Percentiles rank a stretch among this genome's conserved stretches.
phyloP scores from a whole-genome alignment of 1,284 basidiomycete species.

The Sporisorium graminicola region DNA sequence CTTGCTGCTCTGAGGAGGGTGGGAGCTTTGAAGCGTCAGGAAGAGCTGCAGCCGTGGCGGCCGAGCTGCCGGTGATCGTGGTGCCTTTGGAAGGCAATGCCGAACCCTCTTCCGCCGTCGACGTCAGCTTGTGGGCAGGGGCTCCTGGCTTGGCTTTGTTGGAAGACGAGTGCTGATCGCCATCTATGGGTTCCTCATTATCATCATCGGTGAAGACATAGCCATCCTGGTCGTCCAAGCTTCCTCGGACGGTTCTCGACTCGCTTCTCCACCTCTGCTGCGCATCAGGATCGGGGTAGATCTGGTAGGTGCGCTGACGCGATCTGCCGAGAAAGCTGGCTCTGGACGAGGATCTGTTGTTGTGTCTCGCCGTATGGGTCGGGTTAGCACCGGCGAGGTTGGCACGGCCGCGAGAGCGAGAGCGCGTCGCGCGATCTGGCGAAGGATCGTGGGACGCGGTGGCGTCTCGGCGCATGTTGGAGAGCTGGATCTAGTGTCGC shows the following conservation, averaged over 20 bases:
- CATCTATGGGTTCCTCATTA: no score
- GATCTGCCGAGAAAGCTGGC: slow-evolving; percentile 47
- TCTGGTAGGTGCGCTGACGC: slow-evolving; percentile 43
- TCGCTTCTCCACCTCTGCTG: slow-evolving; percentile 36
- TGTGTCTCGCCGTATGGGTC: slow-evolving; percentile 12
- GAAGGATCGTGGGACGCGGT: slow-evolving; percentile 11
- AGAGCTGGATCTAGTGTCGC: neutral
- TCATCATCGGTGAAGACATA: slow-evolving; percentile 42
- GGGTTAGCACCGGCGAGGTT: slow-evolving; percentile 24
- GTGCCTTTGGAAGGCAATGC: slow-evolving; percentile 17
- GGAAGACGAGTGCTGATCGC: no score
- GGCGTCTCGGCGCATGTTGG: slow-evolving; percentile 12
- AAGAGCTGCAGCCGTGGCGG: neutral
- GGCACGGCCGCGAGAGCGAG: slow-evolving; percentile 32
- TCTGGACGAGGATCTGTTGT: slow-evolving; percentile 35
- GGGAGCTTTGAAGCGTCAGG: slow-evolving; percentile 2
- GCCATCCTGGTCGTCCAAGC: slow-evolving; percentile 35
- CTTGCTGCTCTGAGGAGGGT: neutral
- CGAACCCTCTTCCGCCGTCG: slow-evolving; percentile 20
- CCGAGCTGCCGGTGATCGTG: slow-evolving; percentile 13
- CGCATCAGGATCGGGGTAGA: slow-evolving; percentile 13
- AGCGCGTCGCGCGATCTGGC: slow-evolving; percentile 21
- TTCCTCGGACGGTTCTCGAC: slow-evolving; percentile 38
- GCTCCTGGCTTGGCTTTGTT: no score
- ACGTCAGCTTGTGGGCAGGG: slow-evolving; percentile 17